Percentiles rank a stretch among this genome's conserved stretches.
These are phyloP conservation scores for Trichosporon sp. DNA, from an alignment of 1,284 basidiomycete genomes.

Conservation along the genomic window DNA sequence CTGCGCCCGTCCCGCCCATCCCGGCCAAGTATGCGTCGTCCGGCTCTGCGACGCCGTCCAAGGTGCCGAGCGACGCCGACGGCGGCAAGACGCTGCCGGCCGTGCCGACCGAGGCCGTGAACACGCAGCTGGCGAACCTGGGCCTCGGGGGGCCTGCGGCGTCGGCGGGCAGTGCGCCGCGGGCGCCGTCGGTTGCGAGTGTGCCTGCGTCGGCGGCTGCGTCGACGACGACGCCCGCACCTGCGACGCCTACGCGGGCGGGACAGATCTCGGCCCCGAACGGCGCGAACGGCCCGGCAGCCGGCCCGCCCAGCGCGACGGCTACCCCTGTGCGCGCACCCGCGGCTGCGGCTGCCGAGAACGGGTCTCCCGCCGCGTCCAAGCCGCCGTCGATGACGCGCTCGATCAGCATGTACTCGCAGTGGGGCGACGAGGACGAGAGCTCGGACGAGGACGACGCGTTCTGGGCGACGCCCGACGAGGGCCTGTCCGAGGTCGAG, in stretches of 20 bases:
- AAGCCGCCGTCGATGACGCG: neutral
- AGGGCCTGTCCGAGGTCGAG: constrained; percentile 49
- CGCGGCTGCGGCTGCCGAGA: neutral
- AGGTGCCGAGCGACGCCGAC: neutral
- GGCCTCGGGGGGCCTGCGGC: neutral
- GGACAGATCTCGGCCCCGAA: neutral
- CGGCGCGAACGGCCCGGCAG: neutral
- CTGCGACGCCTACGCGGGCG: neutral
- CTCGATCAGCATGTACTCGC: constrained; percentile 34
- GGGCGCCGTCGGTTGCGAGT: neutral
- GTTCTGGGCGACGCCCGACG: constrained; percentile 45
- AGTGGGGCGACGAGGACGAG: constrained; percentile 41
- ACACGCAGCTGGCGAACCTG: neutral
- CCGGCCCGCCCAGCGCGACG: too few relatives aligned
- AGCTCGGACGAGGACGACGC: constrained; percentile 34
- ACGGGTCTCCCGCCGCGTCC: neutral
- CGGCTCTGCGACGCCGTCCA: neutral
- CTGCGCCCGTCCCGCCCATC: neutral
- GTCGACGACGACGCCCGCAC: neutral
- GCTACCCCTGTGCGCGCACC: neutral
- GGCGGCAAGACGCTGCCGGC: neutral
- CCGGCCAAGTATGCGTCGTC: neutral
- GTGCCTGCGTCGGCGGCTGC: neutral
- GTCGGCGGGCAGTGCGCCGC: neutral
- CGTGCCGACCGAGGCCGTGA: neutral